phyloP scores from a whole-genome alignment of 352 stramenopile species.

The Halophytophthora polymorphica region DNA sequence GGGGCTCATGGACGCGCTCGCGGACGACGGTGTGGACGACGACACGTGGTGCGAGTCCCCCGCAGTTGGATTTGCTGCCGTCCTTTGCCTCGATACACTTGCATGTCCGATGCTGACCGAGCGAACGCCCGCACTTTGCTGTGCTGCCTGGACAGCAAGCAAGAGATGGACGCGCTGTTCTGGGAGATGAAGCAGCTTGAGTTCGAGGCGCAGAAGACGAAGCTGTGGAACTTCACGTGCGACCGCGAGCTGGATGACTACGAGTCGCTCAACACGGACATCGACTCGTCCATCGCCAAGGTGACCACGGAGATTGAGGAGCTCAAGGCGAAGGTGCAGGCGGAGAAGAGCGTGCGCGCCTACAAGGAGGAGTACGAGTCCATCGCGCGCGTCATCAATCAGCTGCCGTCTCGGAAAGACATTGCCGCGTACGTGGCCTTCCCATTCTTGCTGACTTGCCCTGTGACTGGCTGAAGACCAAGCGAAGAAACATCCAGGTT shows the following conservation, averaged over 20 bases:
- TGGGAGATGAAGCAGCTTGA: constrained; percentile 86
- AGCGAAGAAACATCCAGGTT: no score
- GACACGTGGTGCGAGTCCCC: constrained; percentile 31
- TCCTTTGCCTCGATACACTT: no score
- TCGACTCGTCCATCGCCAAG: constrained; percentile 68
- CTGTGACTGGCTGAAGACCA: no score
- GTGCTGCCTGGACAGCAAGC: constrained; percentile 29
- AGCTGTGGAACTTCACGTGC: constrained; percentile 80
- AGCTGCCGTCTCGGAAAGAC: constrained; percentile 62
- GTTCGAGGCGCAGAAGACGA: constrained; percentile 80
- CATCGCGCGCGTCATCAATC: constrained; percentile 78
- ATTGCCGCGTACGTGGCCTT: constrained; percentile 42
- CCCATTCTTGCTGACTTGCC: neutral
- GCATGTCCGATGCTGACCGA: no score
- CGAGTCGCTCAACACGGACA: constrained; percentile 70
- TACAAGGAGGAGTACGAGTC: constrained; percentile 91
- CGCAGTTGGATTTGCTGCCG: neutral
- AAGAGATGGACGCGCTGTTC: constrained; percentile 71
- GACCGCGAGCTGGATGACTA: constrained; percentile 82
- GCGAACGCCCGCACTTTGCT: neutral
- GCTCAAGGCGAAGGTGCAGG: constrained; percentile 71
- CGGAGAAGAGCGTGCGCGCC: constrained; percentile 68
- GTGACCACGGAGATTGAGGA: constrained; percentile 71
- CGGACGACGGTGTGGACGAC: constrained; percentile 61
- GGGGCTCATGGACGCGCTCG: constrained; percentile 53